These are phyloP conservation scores for Pichia sp. DNA, from an alignment of 1,139 yeast genomes.

Conservation along the genomic window DNA sequence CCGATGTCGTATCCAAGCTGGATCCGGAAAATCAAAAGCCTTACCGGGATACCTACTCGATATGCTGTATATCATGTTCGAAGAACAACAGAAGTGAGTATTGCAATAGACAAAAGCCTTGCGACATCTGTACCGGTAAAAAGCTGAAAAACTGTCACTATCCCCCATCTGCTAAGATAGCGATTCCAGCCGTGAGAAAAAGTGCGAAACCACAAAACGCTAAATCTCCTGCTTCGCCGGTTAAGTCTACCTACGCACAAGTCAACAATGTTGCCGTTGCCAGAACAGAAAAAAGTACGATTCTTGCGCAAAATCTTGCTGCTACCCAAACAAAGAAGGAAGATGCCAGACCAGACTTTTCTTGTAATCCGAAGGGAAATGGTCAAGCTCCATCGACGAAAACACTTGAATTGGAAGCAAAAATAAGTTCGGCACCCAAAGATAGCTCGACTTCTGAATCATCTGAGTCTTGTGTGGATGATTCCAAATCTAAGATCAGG, in stretches of 20 bases:
- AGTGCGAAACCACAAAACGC: background rate
- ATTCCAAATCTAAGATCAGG: background rate
- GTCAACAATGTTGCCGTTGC: background rate
- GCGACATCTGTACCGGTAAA: constrained; percentile 20
- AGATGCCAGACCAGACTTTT: too few relatives aligned
- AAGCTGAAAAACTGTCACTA: constrained; percentile 17
- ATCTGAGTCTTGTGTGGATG: background rate
- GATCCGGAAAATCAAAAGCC: constrained; percentile 10
- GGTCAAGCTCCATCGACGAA: too few relatives aligned
- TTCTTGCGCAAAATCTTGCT: too few relatives aligned
- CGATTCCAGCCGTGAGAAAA: constrained; percentile 8
- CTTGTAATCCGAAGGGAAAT: too few relatives aligned
- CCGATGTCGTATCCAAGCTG: background rate
- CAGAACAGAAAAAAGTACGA: background rate
- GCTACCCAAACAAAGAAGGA: too few relatives aligned
- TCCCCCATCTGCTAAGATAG: constrained; percentile 13
- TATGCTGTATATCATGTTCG: constrained; percentile 20
- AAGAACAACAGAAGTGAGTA: constrained; percentile 12
- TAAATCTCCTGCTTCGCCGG: background rate
- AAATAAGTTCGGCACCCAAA: background rate
- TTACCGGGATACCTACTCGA: constrained; percentile 9
- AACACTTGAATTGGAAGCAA: background rate
- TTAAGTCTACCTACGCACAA: background rate
- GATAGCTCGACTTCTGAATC: background rate
- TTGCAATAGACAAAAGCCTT: constrained; percentile 20